Base-by-base conservation (phyloP, 73 alveolate genomes). In the Symbiodinium natans region DNA sequence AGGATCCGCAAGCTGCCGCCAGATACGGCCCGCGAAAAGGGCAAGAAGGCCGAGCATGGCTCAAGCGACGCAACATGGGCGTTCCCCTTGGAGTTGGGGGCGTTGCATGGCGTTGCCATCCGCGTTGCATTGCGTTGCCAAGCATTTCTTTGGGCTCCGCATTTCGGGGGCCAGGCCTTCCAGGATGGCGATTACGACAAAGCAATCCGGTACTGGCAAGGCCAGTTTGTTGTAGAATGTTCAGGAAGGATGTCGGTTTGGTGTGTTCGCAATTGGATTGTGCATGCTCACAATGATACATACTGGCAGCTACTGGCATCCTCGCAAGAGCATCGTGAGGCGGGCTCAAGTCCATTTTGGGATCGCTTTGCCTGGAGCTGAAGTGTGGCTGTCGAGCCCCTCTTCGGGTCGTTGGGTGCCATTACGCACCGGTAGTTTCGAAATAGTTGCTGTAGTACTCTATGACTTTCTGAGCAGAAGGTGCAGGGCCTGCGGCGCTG, bases 1-100 rank as follows among this genome's bases (percentile, higher is more conserved):
- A 88, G 95, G 95, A 56, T 88, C 95, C 95, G 85, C 41, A 88
- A 88, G 95, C 42, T 88, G 95, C 85, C 71, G 77, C 95, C 95
- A 56, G 95, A 88, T 29, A 86, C 31, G 41, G 95, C 95, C 0
- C 36, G 95, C 38, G 95, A 88, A 38, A 88, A 88, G 77, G 95
- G 95, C 36, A 88, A 88, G 71, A 82, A 88, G 95, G 95, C 82
- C 5, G 27, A 15, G 40, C 29, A 36, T 8, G 83, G 13, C 52
- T 3, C 31, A 31, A n/a, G 68, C 48, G 42, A 38, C 59, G 88
- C 2, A 8, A 38, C 41, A 10, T 38, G 88, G 39, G 31, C 43
- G 23, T 19, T n/a, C 17, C 84, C 39, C 42, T n/a, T n/a, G n/a
- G n/a, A n/a, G n/a, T n/a, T n/a, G n/a, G n/a, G n/a, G n/a, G n/a